Percentiles rank a stretch among this genome's conserved stretches.
phyloP scores from a whole-genome alignment of 2,329 filamentous ascomycete genomes.

The Dendrostoma leiphaemia region DNA sequence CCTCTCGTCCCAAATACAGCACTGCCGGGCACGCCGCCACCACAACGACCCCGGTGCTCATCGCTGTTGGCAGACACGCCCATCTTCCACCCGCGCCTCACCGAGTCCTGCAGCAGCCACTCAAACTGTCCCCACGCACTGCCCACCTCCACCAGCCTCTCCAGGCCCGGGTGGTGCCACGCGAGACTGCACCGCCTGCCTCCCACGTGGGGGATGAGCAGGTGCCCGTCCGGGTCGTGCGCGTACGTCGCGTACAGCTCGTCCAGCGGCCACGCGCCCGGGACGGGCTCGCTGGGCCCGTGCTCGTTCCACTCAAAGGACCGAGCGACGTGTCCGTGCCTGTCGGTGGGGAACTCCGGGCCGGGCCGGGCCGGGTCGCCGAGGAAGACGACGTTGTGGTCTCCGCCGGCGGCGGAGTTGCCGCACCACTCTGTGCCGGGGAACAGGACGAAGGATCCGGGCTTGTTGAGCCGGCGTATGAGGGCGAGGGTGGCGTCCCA shows the following conservation, averaged over 20 bases:
- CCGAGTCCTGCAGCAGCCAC: conserved; percentile 31
- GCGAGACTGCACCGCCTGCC: conserved; percentile 32
- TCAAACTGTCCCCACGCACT: conserved; percentile 35
- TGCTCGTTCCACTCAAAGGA: conserved; percentile 37
- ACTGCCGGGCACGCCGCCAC: conserved; percentile 32
- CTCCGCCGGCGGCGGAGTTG: conserved; percentile 32
- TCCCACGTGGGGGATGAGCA: conserved; percentile 36
- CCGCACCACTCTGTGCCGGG: conserved; percentile 35
- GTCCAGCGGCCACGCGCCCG: conserved; percentile 34
- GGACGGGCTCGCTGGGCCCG: conserved; percentile 28
- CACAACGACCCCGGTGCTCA: too few relatives aligned
- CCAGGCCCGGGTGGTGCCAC: conserved; percentile 35
- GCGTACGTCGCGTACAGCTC: conserved; percentile 37
- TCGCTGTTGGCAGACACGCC: conserved; percentile 35
- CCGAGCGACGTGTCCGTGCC: conserved; percentile 30
- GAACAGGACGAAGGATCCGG: conserved; percentile 28
- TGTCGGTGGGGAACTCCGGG: conserved; percentile 31
- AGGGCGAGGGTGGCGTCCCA: conserved; percentile 30
- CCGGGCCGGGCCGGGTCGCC: conserved; percentile 23
- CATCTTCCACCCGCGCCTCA: conserved; percentile 30
- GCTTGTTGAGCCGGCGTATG: conserved; percentile 24
- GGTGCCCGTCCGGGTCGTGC: conserved; percentile 27
- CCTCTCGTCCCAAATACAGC: conserved; percentile 32
- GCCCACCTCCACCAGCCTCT: conserved; percentile 33
- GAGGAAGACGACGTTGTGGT: conserved; percentile 35